Conservation (phyloP, 2,329 filamentous ascomycete genomes). For the Trichoderma pleuroti region DNA sequence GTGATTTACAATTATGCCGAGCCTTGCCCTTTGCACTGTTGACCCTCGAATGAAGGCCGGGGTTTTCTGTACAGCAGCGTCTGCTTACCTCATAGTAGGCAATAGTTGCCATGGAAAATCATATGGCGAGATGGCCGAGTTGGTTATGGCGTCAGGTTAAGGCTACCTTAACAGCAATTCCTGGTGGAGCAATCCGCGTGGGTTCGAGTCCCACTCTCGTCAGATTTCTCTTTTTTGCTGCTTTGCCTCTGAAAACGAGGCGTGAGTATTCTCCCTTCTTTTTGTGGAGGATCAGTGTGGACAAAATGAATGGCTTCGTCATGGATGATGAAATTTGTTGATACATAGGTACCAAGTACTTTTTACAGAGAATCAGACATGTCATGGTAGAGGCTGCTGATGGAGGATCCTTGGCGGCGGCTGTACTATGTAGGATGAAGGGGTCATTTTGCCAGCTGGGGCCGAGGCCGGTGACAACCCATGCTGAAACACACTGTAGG, state of each 20-base stretch:
- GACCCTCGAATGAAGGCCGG: neutral
- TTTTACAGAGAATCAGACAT: neutral
- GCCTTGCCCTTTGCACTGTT: neutral
- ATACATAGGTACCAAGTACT: no score
- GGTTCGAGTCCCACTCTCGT: constrained; percentile 22
- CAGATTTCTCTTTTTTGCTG: constrained; percentile 7
- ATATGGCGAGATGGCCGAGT: constrained; percentile 21
- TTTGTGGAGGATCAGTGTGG: neutral
- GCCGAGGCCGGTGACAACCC: neutral
- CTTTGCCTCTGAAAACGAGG: neutral
- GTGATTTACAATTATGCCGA: neutral
- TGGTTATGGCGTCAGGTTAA: constrained; percentile 22
- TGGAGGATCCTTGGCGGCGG: neutral
- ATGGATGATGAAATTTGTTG: no score
- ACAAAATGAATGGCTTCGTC: neutral
- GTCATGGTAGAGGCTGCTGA: neutral
- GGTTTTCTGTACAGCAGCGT: no score
- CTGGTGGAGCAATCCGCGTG: constrained; percentile 23
- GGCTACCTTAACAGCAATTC: constrained; percentile 22
- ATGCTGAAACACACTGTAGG: neutral
- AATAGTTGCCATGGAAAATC: neutral
- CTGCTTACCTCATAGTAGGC: neutral
- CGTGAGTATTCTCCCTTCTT: neutral
- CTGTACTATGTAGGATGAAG: neutral
- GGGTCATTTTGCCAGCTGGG: neutral